A percentile compares a stretch with the other conserved stretches of the same genome.
phyloP scores from a whole-genome alignment of 2,329 filamentous ascomycete genomes.

The Keithomyces neogunnii region DNA sequence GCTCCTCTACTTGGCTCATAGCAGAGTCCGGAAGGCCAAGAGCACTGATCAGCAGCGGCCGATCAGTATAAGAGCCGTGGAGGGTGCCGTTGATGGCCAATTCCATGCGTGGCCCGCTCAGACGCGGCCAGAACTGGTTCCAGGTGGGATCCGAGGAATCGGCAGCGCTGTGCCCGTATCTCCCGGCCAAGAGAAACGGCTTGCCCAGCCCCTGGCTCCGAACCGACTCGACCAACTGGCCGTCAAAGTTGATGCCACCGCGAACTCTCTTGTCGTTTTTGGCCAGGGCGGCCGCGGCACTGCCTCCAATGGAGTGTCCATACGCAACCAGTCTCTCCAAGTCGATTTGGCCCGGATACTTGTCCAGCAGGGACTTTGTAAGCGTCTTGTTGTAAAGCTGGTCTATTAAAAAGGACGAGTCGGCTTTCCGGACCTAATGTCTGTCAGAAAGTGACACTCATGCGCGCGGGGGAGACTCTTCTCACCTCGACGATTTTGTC shows the following conservation, averaged over 20 bases:
- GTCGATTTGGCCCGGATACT: slow-evolving; percentile 15
- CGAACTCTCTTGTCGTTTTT: slow-evolving; percentile 13
- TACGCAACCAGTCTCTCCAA: slow-evolving; percentile 14
- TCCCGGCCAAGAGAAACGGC: slow-evolving; percentile 23
- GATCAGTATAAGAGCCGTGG: slow-evolving; percentile 25
- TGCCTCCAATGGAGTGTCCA: slow-evolving; percentile 32
- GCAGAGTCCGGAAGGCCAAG: slow-evolving; percentile 12
- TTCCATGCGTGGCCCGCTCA: slow-evolving; percentile 17
- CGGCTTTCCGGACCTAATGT: slow-evolving; percentile 20
- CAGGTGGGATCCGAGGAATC: slow-evolving; percentile 24
- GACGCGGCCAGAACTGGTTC: slow-evolving; percentile 19
- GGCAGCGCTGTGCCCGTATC: slow-evolving; percentile 17
- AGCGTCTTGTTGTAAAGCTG: slow-evolving; percentile 14
- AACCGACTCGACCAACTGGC: slow-evolving; percentile 21
- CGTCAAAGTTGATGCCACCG: slow-evolving; percentile 33
- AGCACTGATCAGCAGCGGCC: slow-evolving; percentile 16
- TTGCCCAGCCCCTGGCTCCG: not conserved
- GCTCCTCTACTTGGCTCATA: slow-evolving; percentile 3
- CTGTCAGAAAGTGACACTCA: not conserved
- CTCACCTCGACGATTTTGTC: slow-evolving; percentile 14
- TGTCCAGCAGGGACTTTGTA: slow-evolving; percentile 10
- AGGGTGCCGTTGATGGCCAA: slow-evolving; percentile 15
- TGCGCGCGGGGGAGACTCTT: not conserved
- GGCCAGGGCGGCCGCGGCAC: slow-evolving; percentile 20
- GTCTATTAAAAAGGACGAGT: slow-evolving; percentile 28